Percentiles rank a stretch among this genome's conserved stretches.
These are phyloP conservation scores for Verticillium nubilum DNA, from an alignment of 2,329 filamentous ascomycete species.

Conservation along the genomic window DNA sequence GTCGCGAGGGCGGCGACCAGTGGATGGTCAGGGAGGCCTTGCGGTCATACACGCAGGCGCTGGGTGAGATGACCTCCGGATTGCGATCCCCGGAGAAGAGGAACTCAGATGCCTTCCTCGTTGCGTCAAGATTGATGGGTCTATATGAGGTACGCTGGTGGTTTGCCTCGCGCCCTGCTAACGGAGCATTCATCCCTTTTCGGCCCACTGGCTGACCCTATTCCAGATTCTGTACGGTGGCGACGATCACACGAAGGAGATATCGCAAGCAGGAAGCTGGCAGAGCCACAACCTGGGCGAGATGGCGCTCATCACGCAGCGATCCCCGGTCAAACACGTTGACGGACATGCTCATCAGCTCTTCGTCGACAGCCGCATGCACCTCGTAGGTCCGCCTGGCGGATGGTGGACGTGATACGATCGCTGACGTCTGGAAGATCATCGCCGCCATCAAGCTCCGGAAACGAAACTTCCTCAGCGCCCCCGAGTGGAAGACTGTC, in stretches of 20 bases:
- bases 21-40: conserved; percentile 14
- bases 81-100: conserved; percentile 2
- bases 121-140: conserved; percentile 9
- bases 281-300: conserved; percentile 11
- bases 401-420: background rate
- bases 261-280: conserved; percentile 13
- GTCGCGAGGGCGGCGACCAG: conserved; percentile 12
- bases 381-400: conserved; percentile 10
- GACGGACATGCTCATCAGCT: conserved; percentile 13
- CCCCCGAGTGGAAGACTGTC: conserved; percentile 23
- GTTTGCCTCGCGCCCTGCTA: background rate
- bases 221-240: conserved; percentile 11
- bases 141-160: conserved; percentile 14
- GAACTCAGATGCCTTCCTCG: conserved; percentile 8
- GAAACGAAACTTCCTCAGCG: conserved; percentile 18
- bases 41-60: conserved; percentile 14
- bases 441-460: conserved; percentile 12
- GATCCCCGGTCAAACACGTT: conserved; percentile 3
- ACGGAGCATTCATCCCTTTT: background rate
- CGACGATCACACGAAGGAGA: conserved; percentile 8
- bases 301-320: conserved; percentile 6
- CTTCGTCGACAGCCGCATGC: conserved; percentile 15
- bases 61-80: conserved; percentile 7
- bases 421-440: background rate
- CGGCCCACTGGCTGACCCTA: background rate